Evolutionary conservation across 2,329 filamentous ascomycete genomes (phyloP), one percentile per base, ranked within the genome.

Genomic region (Cercospora zeae-maydis): DNA sequence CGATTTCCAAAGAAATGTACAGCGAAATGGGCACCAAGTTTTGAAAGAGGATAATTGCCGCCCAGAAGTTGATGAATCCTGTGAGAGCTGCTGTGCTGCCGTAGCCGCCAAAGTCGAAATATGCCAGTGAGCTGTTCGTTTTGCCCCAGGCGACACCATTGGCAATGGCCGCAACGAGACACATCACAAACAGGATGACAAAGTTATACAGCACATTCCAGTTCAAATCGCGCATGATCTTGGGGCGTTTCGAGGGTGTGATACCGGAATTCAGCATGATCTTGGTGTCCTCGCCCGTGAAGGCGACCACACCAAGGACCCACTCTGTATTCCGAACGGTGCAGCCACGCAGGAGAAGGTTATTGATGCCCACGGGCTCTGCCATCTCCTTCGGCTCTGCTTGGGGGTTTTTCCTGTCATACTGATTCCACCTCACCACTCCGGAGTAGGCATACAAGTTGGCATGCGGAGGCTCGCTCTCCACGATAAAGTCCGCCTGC

Each of bases 201-300:
- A 99, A 98, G 78, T 99, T 99, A 84, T 93, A 96, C 64, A 98
- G 84, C 76, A 99, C 93, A 76, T 96, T 96, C 85, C 92, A 96
- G 80, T 99, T 99, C 70, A 99, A 84, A 75, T 96, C 93, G 66
- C 92, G 89, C 58, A 93, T 91, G 71, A 99, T 93, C 69, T 91
- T 88, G 37, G 95, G 87, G 66, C 93, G 90, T 81, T 99, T 99
- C 75, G 87, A 96, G 11, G 96, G 95, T 1, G 95, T 99, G 66
- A 93, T 89, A 64, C 95, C 95, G 30, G 95, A 91, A 75, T 99
- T 99, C 80, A 97, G 90, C 95, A 99, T 99, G 75, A 97, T 98
- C 80, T 98, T 99, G 34, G 93, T 96, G 75, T 99, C 93, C 73
- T 93, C 88, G 34, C 95, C 95, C 13, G 95, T 98, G 78, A 96